Base-by-base conservation (phyloP, 768 basidiomycete genomes). In the Megacollybia marginata region DNA sequence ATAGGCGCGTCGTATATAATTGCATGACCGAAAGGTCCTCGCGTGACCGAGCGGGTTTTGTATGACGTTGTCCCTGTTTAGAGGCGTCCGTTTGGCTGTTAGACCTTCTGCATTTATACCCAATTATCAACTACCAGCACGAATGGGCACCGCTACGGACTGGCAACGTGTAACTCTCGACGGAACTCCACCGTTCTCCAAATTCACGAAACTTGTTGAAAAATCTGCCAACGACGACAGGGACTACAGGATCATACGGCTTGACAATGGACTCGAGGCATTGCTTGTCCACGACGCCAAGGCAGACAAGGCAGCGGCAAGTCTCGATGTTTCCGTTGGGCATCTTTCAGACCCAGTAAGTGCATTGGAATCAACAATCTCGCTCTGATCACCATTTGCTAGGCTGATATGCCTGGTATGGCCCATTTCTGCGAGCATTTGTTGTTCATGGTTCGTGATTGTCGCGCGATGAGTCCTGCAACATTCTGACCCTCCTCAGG, bases 381-480 rank as follows among this genome's bases (percentile, higher is more conserved):
- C 4, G 23, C 6, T 28, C 23, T n/a, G 23, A 6, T 28, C 19
- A 15, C 8, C 38, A 19, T 40, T 15, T 40, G 15, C 1, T 58
- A 89, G 82, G 82, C 78, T 62, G 92, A 95, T 61, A 87, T 93
- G 78, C 92, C 89, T 9, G 92, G 92, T 10, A 75, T 94, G 42
- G 92, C 92, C 44, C 92, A 95, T 65, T 94, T 94, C 62, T 94
- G 93, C 68, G 95, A 99, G 64, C 95, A 99, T 65, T 63, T 99
- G 45, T 67, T 96, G 53, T 99, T 99, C 68, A 91, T 99, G 84
- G 94, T 92, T 57, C 53, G 82, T 64, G 31, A 48, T 48, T 28
- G 20, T 49, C 32, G 55, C 19, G 34, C n/a, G n/a, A n/a, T n/a
- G n/a, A n/a, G 19, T 36, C 52, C 32, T 31, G 6, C 11, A 9